Percentiles rank a stretch among this genome's conserved stretches.
Conservation (phyloP, 768 basidiomycete genomes). For the Auricularia cornea region DNA sequence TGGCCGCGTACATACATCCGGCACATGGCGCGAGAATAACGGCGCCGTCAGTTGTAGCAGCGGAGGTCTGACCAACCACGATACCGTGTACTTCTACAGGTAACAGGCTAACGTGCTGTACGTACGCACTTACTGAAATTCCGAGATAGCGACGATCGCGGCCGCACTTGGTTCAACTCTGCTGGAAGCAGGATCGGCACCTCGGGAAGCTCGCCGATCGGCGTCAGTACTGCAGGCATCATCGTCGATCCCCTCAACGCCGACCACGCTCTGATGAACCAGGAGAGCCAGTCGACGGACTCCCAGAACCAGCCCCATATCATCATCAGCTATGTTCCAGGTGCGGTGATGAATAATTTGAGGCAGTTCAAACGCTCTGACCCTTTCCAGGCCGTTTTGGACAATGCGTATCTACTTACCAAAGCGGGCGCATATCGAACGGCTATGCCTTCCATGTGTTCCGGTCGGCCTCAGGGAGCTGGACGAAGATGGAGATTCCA, state of each 20-base stretch:
- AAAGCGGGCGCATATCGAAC: not conserved
- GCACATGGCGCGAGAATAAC: slow-evolving; percentile 3
- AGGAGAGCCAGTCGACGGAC: slow-evolving; percentile 5
- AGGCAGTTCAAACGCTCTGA: not conserved
- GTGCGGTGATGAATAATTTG: not conserved
- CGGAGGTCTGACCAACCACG: slow-evolving; percentile 3
- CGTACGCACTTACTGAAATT: not conserved
- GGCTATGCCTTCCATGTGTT: slow-evolving; percentile 5
- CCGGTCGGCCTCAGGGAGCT: not conserved
- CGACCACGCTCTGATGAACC: slow-evolving; percentile 8
- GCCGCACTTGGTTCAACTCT: slow-evolving; percentile 4
- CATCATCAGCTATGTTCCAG: slow-evolving; percentile 8
- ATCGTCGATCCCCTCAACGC: slow-evolving; percentile 7
- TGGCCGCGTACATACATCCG: not conserved
- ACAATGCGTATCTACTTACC: slow-evolving; percentile 6
- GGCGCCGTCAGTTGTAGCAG: not conserved
- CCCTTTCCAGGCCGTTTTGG: slow-evolving; percentile 5
- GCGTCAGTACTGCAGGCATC: slow-evolving; percentile 4
- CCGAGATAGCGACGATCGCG: slow-evolving; percentile 1
- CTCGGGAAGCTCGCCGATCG: slow-evolving; percentile 1
- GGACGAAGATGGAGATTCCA: slow-evolving; percentile 6
- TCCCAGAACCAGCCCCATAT: slow-evolving; percentile 4
- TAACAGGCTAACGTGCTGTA: not conserved
- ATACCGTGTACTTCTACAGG: slow-evolving; percentile 4
- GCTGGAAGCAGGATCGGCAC: slow-evolving; percentile 2